These are phyloP conservation scores for Fusarium sublunatum DNA, from an alignment of 2,329 filamentous ascomycete species.

Conservation along the genomic window DNA sequence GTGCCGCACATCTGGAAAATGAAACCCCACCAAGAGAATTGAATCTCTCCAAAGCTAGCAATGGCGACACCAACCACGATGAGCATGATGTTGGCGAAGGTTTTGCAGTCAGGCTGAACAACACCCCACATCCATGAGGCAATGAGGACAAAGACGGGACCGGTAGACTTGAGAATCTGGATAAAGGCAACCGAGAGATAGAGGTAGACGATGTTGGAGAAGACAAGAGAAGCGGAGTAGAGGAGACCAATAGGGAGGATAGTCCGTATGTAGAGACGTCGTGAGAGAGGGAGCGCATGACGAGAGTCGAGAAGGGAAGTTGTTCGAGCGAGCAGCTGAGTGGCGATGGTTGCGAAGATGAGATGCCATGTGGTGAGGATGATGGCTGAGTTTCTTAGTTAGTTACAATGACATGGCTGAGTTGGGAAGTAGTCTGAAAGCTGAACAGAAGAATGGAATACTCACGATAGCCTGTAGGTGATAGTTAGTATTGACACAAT, in stretches of 20 bases:
- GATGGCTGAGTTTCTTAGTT: conserved; percentile 54
- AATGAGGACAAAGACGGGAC: conserved; percentile 74
- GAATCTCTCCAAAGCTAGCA: conserved; percentile 71
- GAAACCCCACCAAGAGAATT: conserved; percentile 74
- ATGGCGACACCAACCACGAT: conserved; percentile 65
- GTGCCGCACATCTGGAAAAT: conserved; percentile 79
- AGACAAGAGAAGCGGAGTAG: conserved; percentile 73
- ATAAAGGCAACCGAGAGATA: conserved; percentile 76
- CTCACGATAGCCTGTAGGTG: conserved; percentile 50
- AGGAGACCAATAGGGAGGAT: conserved; percentile 75
- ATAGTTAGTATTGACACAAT: conserved; percentile 18
- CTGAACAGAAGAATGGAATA: not conserved
- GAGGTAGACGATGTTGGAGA: conserved; percentile 74
- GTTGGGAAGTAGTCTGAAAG: not conserved
- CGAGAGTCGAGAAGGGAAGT: conserved; percentile 72
- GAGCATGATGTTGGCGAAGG: conserved; percentile 61
- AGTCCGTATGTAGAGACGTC: conserved; percentile 68
- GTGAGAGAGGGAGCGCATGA: conserved; percentile 70
- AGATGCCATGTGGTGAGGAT: conserved; percentile 77
- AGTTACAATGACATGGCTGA: conserved; percentile 1
- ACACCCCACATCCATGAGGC: conserved; percentile 70
- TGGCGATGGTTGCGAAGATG: conserved; percentile 72
- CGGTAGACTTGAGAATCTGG: conserved; percentile 77
- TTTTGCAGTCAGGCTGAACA: conserved; percentile 58
- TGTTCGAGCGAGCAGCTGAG: conserved; percentile 72